These are phyloP conservation scores for Mycena polygramma DNA, from an alignment of 768 basidiomycete species.

Conservation along the genomic window DNA sequence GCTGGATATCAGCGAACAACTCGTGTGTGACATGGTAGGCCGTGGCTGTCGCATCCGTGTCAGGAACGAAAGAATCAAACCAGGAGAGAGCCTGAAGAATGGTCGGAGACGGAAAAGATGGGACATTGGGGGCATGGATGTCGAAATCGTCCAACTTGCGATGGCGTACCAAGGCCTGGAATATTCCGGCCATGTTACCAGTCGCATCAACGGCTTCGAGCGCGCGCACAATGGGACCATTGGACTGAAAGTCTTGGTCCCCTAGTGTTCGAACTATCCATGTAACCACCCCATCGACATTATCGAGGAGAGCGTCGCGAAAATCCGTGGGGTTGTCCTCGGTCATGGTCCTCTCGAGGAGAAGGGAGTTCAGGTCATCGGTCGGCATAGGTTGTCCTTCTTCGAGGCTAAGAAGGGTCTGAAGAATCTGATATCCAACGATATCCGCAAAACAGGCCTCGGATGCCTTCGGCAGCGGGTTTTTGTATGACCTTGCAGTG, in stretches of 20 bases:
- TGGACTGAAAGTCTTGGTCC: conserved; percentile 72
- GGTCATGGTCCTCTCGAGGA: conserved; percentile 50
- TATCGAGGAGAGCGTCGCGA: conserved; percentile 51
- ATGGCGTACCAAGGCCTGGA: conserved; percentile 65
- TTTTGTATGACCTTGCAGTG: conserved; percentile 76
- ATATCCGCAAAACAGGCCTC: conserved; percentile 78
- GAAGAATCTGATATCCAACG: conserved; percentile 71
- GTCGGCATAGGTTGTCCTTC: conserved; percentile 38
- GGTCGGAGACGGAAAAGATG: conserved; percentile 62
- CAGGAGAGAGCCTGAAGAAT: conserved; percentile 72
- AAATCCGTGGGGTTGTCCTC: conserved; percentile 49
- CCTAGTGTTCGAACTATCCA: conserved; percentile 73
- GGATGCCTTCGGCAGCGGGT: conserved; percentile 62
- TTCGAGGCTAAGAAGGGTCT: conserved; percentile 53
- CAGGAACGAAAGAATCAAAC: conserved; percentile 60
- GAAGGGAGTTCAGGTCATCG: conserved; percentile 49
- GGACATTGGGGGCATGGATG: conserved; percentile 76
- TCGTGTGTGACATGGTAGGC: conserved; percentile 85
- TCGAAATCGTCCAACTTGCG: conserved; percentile 62
- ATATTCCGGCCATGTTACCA: conserved; percentile 57
- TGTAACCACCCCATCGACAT: conserved; percentile 69
- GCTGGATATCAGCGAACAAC: conserved; percentile 75
- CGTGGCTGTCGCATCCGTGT: conserved; percentile 64
- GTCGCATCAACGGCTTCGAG: conserved; percentile 55
- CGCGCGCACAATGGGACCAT: conserved; percentile 62